These are phyloP conservation scores for Boletus huronensis DNA, from an alignment of 768 basidiomycete genomes.

Conservation along the genomic window DNA sequence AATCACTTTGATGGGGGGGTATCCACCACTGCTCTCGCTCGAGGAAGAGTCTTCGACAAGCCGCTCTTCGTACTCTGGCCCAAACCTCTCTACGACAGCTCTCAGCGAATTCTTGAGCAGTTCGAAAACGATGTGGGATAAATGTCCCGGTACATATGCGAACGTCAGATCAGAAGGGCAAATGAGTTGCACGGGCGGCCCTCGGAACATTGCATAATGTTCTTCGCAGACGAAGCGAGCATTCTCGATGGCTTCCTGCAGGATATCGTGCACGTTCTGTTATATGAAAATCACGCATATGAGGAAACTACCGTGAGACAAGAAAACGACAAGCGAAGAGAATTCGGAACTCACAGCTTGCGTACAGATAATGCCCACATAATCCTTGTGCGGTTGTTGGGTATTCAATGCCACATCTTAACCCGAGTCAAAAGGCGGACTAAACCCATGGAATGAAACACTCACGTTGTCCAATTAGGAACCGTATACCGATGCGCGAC, in stretches of 20 bases:
- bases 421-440: neutral
- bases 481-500: constrained; percentile 91
- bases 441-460: constrained; percentile 1
- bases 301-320: neutral
- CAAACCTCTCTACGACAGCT: constrained; percentile 91
- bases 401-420: constrained; percentile 91
- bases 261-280: constrained; percentile 91
- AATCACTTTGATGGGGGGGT: constrained; percentile 39
- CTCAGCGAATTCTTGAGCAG: constrained; percentile 96
- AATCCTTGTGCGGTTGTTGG: constrained; percentile 81
- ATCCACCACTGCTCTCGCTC: constrained; percentile 4
- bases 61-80: constrained; percentile 67
- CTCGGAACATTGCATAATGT: constrained; percentile 93
- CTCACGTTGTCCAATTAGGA: constrained; percentile 93
- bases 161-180: constrained; percentile 85
- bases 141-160: constrained; percentile 93
- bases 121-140: constrained; percentile 96
- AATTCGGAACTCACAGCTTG: constrained; percentile 58
- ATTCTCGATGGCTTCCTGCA: constrained; percentile 97
- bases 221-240: constrained; percentile 93
- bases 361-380: constrained; percentile 96
- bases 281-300: neutral
- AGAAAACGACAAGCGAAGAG: neutral
- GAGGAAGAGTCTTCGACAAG: neutral
- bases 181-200: constrained; percentile 93